Evolutionary conservation across 306 rosid genomes (phyloP).

Genomic region (Cajanus cajan): DNA sequence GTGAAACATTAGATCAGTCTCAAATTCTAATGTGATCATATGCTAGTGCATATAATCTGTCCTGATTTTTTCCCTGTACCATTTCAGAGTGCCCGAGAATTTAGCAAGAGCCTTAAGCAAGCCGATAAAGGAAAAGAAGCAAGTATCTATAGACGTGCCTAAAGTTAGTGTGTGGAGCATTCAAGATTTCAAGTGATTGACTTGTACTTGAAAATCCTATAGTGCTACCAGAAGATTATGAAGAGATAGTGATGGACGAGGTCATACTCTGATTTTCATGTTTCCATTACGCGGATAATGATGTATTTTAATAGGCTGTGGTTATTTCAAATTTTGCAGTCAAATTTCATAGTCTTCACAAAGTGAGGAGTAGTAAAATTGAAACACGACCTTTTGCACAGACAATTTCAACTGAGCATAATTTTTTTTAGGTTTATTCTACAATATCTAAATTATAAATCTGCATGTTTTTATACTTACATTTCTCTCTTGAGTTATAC

Average conservation of each 20-base stretch:
- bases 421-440: slow-evolving; percentile 26
- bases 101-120: slow-evolving; percentile 56
- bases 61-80: slow-evolving; percentile 16
- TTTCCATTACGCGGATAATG: slow-evolving; percentile 37
- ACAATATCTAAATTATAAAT: slow-evolving; percentile 18
- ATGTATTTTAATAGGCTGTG: slow-evolving; percentile 53
- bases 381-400: slow-evolving; percentile 34
- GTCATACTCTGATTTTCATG: slow-evolving; percentile 37
- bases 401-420: slow-evolving; percentile 27
- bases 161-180: slow-evolving; percentile 35
- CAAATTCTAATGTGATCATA: slow-evolving; percentile 13
- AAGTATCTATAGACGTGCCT: slow-evolving; percentile 34
- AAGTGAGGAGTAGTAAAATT: slow-evolving; percentile 39
- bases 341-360: slow-evolving; percentile 37
- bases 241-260: slow-evolving; percentile 46
- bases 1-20: slow-evolving; percentile 16
- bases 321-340: slow-evolving; percentile 56
- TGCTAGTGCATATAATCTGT: background rate
- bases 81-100: slow-evolving; percentile 71
- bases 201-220: slow-evolving; percentile 40
- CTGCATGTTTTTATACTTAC: background rate
- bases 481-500: background rate
- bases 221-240: slow-evolving; percentile 45
- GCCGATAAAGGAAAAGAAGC: slow-evolving; percentile 55
- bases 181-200: slow-evolving; percentile 23